A percentile compares a stretch with the other conserved stretches of the same genome.
Evolutionary conservation across 2,329 filamentous ascomycete genomes (phyloP).

Genomic region (Scolecobasidium constrictum): DNA sequence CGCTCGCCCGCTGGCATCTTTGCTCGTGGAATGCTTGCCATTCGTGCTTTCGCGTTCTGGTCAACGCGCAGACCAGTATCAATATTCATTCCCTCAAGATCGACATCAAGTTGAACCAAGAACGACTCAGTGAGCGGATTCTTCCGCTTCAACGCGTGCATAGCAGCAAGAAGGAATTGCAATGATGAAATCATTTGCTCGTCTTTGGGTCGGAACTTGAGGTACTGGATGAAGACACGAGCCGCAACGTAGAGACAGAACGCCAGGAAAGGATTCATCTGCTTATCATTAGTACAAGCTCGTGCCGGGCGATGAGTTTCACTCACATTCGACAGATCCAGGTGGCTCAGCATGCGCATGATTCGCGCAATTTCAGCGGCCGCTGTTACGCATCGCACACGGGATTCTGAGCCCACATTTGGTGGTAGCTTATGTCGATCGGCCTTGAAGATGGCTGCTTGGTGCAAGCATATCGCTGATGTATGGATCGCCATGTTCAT

Average conservation of each 20-base stretch:
- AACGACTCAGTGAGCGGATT: constrained; percentile 94
- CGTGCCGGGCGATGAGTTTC: constrained; percentile 10
- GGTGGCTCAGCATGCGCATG: constrained; percentile 88
- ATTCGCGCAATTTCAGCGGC: constrained; percentile 90
- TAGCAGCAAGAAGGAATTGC: constrained; percentile 82
- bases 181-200: constrained; percentile 66
- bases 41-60: not conserved
- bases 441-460: constrained; percentile 94
- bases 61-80: constrained; percentile 2
- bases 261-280: constrained; percentile 94
- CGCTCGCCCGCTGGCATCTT: no score
- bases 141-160: constrained; percentile 77
- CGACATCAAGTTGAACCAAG: constrained; percentile 83
- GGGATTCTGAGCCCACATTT: constrained; percentile 77
- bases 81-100: constrained; percentile 64
- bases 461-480: constrained; percentile 92
- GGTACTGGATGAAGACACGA: constrained; percentile 87
- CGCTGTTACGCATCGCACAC: constrained; percentile 82
- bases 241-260: constrained; percentile 96
- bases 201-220: constrained; percentile 89
- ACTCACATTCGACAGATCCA: constrained; percentile 72
- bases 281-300: no score
- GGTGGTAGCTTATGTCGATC: constrained; percentile 74
- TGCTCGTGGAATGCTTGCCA: no score
- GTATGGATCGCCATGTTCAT: constrained; percentile 96